Conservation (phyloP, 2,329 filamentous ascomycete genomes). For the Eutypa lata region DNA sequence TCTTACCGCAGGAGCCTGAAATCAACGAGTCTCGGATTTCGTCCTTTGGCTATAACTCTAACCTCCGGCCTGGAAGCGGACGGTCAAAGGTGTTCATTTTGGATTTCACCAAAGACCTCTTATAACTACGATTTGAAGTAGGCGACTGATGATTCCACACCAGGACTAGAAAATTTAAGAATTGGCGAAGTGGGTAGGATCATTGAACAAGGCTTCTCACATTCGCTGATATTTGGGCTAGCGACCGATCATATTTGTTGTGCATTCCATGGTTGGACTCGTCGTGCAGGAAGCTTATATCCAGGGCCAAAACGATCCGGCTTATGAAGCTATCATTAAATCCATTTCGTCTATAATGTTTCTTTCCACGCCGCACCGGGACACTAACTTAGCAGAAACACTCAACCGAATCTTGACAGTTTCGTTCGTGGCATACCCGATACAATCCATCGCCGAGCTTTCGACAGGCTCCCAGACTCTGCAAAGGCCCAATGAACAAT, state of each 20-base stretch:
- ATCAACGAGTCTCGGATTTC: not conserved
- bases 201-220: not conserved
- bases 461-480: constrained; percentile 15
- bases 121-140: not conserved
- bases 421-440: constrained; percentile 1
- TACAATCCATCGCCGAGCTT: constrained; percentile 24
- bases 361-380: constrained; percentile 6
- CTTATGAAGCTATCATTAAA: not conserved
- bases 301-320: constrained; percentile 2
- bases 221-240: not conserved
- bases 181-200: not conserved
- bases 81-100: not conserved
- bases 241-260: constrained; percentile 8
- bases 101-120: constrained; percentile 7
- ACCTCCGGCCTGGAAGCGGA: not conserved
- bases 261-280: constrained; percentile 6
- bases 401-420: constrained; percentile 1
- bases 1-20: not conserved
- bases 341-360: constrained; percentile 2
- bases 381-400: constrained; percentile 1
- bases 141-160: not conserved
- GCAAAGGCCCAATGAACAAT: constrained; percentile 32
- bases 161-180: not conserved
- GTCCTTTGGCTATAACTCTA: constrained; percentile 4
- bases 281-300: constrained; percentile 5